These are phyloP conservation scores for Colletotrichum sp. DNA, from an alignment of 2,329 filamentous ascomycete genomes.

Conservation along the genomic window DNA sequence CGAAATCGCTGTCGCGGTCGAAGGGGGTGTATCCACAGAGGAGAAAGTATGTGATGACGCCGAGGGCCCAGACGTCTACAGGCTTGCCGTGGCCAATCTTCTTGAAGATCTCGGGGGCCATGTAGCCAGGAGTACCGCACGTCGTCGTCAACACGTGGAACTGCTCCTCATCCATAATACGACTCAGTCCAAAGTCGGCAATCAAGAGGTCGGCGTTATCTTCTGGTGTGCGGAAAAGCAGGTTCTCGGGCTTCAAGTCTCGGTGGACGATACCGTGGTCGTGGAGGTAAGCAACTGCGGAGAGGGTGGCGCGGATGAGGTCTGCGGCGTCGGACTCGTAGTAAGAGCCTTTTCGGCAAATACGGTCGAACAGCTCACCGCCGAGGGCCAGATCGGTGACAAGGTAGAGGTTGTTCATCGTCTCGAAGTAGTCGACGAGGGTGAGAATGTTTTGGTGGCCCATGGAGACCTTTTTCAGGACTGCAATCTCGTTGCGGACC, in stretches of 20 bases:
- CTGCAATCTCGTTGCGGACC: conserved; percentile 97
- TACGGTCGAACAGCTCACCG: conserved; percentile 96
- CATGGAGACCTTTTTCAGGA: conserved; percentile 98
- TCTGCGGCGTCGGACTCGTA: conserved; percentile 97
- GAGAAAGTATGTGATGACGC: conserved; percentile 98
- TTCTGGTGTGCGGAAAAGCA: conserved; percentile 95
- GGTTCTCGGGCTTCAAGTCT: conserved; percentile 96
- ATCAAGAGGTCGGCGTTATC: conserved; percentile 97
- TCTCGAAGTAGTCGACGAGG: conserved; percentile 98
- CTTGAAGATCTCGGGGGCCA: conserved; percentile 99
- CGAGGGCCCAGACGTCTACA: conserved; percentile 97
- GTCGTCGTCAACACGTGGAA: conserved; percentile 98
- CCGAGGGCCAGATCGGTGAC: conserved; percentile 96
- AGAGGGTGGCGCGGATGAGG: conserved; percentile 91
- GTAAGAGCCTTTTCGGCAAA: conserved; percentile 98
- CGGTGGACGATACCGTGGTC: conserved; percentile 98
- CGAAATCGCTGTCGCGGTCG: conserved; percentile 94
- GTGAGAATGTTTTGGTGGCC: conserved; percentile 98
- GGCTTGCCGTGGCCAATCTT: conserved; percentile 98
- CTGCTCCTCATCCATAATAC: conserved; percentile 99
- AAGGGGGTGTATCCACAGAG: conserved; percentile 98
- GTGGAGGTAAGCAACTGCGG: conserved; percentile 97
- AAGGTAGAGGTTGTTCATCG: conserved; percentile 98
- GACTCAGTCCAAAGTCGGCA: conserved; percentile 92
- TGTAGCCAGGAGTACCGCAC: conserved; percentile 96